Conservation (phyloP, 2,329 filamentous ascomycete species). For the Blastomyces parvus region DNA sequence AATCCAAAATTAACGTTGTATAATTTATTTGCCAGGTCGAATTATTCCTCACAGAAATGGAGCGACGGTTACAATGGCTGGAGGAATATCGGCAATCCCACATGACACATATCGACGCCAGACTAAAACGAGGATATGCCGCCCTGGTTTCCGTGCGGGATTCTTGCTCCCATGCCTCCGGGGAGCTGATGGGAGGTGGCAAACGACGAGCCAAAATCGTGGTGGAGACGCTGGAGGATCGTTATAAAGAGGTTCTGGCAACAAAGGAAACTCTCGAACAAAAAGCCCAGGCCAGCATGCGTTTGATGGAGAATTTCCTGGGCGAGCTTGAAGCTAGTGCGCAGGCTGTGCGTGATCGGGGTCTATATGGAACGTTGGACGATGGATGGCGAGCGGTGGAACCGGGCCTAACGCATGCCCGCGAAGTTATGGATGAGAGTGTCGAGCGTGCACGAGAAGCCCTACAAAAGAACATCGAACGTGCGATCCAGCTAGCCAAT, state of each 20-base stretch:
- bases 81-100: conserved; percentile 80
- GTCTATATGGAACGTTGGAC: conserved; percentile 67
- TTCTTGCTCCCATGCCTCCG: conserved; percentile 80
- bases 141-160: conserved; percentile 80
- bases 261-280: conserved; percentile 82
- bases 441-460: conserved; percentile 72
- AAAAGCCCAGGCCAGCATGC: conserved; percentile 79
- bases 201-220: conserved; percentile 75
- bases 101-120: conserved; percentile 69
- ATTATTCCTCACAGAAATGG: conserved; percentile 62
- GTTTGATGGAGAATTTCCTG: conserved; percentile 75
- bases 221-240: conserved; percentile 80
- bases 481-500: conserved; percentile 63
- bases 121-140: conserved; percentile 73
- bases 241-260: conserved; percentile 76
- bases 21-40: conserved; percentile 29
- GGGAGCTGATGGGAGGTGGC: conserved; percentile 79
- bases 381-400: conserved; percentile 73
- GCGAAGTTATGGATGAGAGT: conserved; percentile 62
- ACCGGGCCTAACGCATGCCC: conserved; percentile 63
- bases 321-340: conserved; percentile 76
- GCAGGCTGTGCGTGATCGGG: conserved; percentile 67
- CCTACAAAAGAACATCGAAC: conserved; percentile 74
- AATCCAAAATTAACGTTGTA: neutral
- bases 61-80: conserved; percentile 74